Percentiles rank a stretch among this genome's conserved stretches.
These are phyloP conservation scores for Vigna radiata DNA, from an alignment of 306 rosid species.

Conservation along the genomic window DNA sequence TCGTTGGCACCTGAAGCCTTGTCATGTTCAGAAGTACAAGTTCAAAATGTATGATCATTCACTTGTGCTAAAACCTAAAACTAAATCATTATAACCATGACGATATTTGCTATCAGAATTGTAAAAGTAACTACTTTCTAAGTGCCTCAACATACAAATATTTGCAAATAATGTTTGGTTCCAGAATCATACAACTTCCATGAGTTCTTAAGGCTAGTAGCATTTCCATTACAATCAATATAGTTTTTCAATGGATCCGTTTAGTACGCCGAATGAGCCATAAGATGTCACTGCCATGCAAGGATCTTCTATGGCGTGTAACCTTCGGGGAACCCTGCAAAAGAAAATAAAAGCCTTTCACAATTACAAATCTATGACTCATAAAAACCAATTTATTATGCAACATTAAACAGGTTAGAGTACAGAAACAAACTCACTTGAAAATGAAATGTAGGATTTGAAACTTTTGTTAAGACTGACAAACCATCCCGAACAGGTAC, in stretches of 20 bases:
- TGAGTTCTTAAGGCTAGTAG: neutral
- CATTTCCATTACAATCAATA: neutral
- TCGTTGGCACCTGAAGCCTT: neutral
- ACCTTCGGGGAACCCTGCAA: constrained; percentile 64
- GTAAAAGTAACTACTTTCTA: constrained; percentile 12
- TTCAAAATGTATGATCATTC: neutral
- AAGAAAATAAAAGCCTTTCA: constrained; percentile 24
- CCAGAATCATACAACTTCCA: constrained; percentile 7
- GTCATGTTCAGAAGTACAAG: neutral
- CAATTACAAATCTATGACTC: constrained; percentile 10
- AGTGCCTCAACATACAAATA: constrained; percentile 24
- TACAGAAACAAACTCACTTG: constrained; percentile 57
- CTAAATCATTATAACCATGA: constrained; percentile 23
- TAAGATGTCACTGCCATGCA: constrained; percentile 63
- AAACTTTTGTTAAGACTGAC: constrained; percentile 60
- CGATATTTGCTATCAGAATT: constrained; percentile 14
- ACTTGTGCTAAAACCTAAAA: neutral
- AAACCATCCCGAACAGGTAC: constrained; percentile 65
- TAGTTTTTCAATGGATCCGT: constrained; percentile 38
- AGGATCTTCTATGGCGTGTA: constrained; percentile 64
- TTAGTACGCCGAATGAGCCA: constrained; percentile 65
- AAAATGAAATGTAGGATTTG: constrained; percentile 74
- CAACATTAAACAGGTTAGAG: constrained; percentile 17
- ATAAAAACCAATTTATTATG: constrained; percentile 22
- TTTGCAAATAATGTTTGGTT: constrained; percentile 3